Conservation (phyloP, 2,329 filamentous ascomycete species). For the Fusarium veterinarium region DNA sequence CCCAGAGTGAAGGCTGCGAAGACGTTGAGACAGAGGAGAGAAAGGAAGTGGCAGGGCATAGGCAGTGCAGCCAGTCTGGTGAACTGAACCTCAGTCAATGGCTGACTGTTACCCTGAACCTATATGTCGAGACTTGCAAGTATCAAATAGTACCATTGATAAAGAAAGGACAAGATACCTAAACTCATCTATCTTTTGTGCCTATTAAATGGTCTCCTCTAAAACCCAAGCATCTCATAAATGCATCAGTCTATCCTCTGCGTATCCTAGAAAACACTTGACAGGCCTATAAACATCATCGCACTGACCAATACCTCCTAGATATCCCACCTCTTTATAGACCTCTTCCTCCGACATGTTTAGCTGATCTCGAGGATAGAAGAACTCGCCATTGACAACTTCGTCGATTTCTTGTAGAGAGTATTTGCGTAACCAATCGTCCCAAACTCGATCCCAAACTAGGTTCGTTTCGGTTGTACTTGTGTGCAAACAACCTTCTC, state of each 20-base stretch:
- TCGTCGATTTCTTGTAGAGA: conserved; percentile 13
- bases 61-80: not conserved
- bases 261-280: not conserved
- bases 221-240: not conserved
- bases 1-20: no score
- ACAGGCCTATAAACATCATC: conserved; percentile 17
- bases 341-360: conserved; percentile 37
- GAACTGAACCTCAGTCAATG: not conserved
- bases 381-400: conserved; percentile 5
- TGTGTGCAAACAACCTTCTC: conserved; percentile 27
- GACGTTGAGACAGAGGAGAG: no score
- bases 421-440: conserved; percentile 45
- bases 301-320: conserved; percentile 42
- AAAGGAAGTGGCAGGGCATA: no score
- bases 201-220: not conserved
- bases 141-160: not conserved
- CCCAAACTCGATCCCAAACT: conserved; percentile 44
- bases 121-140: no score
- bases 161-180: not conserved
- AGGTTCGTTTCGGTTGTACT: conserved; percentile 2
- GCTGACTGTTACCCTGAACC: not conserved
- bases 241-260: not conserved
- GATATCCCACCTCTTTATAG: conserved; percentile 41
- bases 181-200: not conserved
- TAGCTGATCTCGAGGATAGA: conserved; percentile 31